Evolutionary conservation across 1,284 basidiomycete species (phyloP).

Genomic region (Blastosporella zonata): DNA sequence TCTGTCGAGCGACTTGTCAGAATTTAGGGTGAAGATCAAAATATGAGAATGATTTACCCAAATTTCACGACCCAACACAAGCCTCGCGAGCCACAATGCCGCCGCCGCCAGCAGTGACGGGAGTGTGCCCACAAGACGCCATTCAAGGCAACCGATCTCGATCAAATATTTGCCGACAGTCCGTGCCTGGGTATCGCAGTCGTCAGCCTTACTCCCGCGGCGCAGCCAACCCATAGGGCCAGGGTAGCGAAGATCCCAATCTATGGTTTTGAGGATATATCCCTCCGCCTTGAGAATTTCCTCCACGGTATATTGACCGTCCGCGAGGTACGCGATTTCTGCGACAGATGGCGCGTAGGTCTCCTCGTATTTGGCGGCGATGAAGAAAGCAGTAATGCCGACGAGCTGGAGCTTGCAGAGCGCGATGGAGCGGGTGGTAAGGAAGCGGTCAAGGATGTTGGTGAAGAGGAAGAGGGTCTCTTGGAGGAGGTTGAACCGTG

Average conservation of each 20-base stretch:
- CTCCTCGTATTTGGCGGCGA: conserved; percentile 93
- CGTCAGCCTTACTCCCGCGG: conserved; percentile 92
- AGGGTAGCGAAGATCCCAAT: conserved; percentile 86
- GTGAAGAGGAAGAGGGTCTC: conserved; percentile 91
- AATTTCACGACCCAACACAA: conserved; percentile 79
- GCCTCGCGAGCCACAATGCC: conserved; percentile 86
- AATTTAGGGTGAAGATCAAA: neutral
- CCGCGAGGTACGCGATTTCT: conserved; percentile 85
- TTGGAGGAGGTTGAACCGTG: conserved; percentile 84
- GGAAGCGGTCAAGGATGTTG: conserved; percentile 94
- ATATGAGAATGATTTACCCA: conserved; percentile 66
- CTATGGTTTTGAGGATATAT: conserved; percentile 84
- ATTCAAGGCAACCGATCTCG: conserved; percentile 89
- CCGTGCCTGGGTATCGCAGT: conserved; percentile 88
- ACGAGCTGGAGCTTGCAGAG: conserved; percentile 90
- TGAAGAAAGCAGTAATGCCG: conserved; percentile 86
- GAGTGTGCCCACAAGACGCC: conserved; percentile 76
- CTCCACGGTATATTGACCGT: conserved; percentile 75
- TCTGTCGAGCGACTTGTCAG: conserved; percentile 26
- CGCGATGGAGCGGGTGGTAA: conserved; percentile 82
- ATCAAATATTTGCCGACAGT: conserved; percentile 93
- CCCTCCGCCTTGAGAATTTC: conserved; percentile 91
- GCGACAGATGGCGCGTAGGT: conserved; percentile 83
- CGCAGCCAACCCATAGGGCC: conserved; percentile 91
- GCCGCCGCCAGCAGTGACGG: conserved; percentile 90